Percentiles rank a stretch among this genome's conserved stretches.
These are phyloP conservation scores for Tetrapyrgos nigripes DNA, from an alignment of 1,284 basidiomycete species.

Conservation along the genomic window DNA sequence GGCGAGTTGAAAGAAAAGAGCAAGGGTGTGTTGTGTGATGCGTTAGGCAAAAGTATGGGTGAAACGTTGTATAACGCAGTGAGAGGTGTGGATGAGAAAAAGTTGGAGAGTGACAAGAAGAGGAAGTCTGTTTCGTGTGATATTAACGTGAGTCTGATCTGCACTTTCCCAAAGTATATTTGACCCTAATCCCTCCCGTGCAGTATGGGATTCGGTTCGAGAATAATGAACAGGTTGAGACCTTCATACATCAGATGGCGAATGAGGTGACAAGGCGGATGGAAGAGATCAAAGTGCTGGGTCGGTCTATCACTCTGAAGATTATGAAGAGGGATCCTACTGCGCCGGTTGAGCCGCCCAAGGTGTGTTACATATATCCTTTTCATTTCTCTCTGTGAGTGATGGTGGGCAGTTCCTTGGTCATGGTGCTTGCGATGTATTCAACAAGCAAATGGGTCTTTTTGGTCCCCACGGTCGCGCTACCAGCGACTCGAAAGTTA, in stretches of 20 bases:
- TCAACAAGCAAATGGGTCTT: slow-evolving; percentile 77
- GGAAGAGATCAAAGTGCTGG: slow-evolving; percentile 69
- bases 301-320: slow-evolving; percentile 82
- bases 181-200: not conserved
- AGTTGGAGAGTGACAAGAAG: slow-evolving; percentile 83
- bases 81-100: slow-evolving; percentile 83
- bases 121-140: slow-evolving; percentile 91
- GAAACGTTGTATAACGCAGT: slow-evolving; percentile 86
- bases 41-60: slow-evolving; percentile 84
- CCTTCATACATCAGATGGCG: slow-evolving; percentile 78
- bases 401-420: slow-evolving; percentile 78
- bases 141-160: slow-evolving; percentile 75
- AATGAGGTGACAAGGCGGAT: slow-evolving; percentile 79
- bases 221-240: slow-evolving; percentile 79
- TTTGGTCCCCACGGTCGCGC: slow-evolving; percentile 65
- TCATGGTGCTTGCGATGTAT: slow-evolving; percentile 87
- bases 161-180: slow-evolving; percentile 21
- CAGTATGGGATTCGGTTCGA: slow-evolving; percentile 97
- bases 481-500: slow-evolving; percentile 74
- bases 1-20: slow-evolving; percentile 71
- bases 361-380: slow-evolving; percentile 54
- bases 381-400: not conserved
- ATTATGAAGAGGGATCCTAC: slow-evolving; percentile 88
- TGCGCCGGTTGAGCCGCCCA: slow-evolving; percentile 92
- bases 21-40: slow-evolving; percentile 69